Evolutionary conservation across 345 rosid species (phyloP).

Genomic region (Eucalyptus cloeziana): DNA sequence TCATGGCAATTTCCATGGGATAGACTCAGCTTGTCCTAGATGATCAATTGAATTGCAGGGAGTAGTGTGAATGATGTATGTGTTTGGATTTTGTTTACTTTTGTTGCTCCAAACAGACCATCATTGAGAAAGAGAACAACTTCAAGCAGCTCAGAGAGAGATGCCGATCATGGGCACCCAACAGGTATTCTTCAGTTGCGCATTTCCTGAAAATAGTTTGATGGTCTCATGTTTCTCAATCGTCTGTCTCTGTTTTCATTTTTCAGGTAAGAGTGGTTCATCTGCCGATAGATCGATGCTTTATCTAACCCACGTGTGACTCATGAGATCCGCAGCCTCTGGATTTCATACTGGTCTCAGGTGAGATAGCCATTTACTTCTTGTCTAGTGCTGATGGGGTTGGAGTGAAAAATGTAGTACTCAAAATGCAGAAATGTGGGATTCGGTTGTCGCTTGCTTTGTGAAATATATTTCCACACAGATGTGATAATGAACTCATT

Average conservation of each 20-base stretch:
- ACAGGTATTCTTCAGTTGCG: conserved; percentile 32
- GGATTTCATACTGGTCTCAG: conserved; percentile 87
- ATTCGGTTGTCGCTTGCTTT: background rate
- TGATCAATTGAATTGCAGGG: no score
- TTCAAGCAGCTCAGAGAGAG: conserved; percentile 92
- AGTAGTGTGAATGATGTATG: no score
- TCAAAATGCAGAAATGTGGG: background rate
- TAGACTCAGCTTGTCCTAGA: no score
- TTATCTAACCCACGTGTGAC: conserved; percentile 76
- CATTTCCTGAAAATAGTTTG: background rate
- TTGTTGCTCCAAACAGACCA: conserved; percentile 25
- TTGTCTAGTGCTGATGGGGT: background rate
- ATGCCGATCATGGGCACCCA: conserved; percentile 40
- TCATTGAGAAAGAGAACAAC: conserved; percentile 82
- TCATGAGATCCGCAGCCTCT: conserved; percentile 69
- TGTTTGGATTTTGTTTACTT: background rate
- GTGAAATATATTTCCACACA: no score
- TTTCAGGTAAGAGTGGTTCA: no score
- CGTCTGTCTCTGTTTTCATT: background rate
- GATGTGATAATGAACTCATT: background rate
- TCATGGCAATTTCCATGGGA: no score
- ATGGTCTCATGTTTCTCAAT: background rate
- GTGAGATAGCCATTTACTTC: conserved; percentile 3
- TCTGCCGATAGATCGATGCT: background rate
- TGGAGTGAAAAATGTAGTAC: background rate